Percentiles rank a stretch among this genome's conserved stretches.
These are phyloP conservation scores for Hymenoscyphus linearis DNA, from an alignment of 2,329 filamentous ascomycete species.

Conservation along the genomic window DNA sequence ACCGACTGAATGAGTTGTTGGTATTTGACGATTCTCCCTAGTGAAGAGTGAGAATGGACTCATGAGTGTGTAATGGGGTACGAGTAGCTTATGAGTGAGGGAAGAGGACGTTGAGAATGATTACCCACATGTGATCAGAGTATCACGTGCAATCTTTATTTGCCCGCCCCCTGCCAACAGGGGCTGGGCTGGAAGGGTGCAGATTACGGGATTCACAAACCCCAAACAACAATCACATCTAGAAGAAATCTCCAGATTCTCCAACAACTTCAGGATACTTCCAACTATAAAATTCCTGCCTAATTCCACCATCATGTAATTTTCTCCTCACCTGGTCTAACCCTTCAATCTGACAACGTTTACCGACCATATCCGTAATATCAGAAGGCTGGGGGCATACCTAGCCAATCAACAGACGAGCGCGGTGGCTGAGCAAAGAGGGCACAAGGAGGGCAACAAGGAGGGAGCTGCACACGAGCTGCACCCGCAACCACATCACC, in stretches of 20 bases:
- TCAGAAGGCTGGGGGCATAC: neutral
- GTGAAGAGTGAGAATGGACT: neutral
- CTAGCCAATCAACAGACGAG: slow-evolving; percentile 1
- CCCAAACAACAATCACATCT: neutral
- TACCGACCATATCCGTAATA: neutral
- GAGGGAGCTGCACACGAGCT: neutral
- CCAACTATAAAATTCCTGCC: neutral
- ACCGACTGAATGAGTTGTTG: neutral
- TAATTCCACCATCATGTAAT: neutral
- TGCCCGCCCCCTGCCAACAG: no score
- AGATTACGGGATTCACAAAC: neutral
- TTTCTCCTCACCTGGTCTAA: neutral
- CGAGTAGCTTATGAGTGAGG: neutral
- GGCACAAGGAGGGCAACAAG: neutral
- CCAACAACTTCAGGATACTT: neutral
- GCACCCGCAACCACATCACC: slow-evolving; percentile 1
- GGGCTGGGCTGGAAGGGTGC: neutral
- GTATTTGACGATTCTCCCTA: neutral
- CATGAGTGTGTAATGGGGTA: neutral
- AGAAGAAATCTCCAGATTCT: neutral
- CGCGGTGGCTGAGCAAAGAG: slow-evolving; percentile 8
- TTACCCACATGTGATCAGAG: neutral
- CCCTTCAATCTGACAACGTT: neutral
- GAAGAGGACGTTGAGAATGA: neutral
- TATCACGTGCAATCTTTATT: no score